phyloP scores from a whole-genome alignment of 73 alveolate species.

The Stentor coeruleus region DNA sequence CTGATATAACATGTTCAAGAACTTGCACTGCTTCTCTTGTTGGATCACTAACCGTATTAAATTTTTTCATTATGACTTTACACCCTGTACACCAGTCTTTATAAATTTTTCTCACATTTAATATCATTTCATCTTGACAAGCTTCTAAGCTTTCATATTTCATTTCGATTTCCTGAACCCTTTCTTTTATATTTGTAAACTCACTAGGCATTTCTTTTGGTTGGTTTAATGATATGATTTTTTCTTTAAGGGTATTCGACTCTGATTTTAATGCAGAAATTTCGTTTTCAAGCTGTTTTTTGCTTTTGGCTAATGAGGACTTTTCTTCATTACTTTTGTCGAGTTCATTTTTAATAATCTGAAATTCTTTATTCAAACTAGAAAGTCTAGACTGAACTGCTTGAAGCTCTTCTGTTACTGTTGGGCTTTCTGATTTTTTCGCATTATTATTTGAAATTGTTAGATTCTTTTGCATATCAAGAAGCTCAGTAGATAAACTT shows the following conservation, averaged over 20 bases:
- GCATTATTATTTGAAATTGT: not conserved
- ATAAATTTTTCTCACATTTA: not conserved
- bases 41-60: not conserved
- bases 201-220: not conserved
- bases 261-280: not conserved
- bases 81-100: conserved; percentile 9
- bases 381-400: not conserved
- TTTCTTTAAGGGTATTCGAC: not conserved
- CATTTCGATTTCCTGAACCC: not conserved
- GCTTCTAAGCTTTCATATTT: not conserved
- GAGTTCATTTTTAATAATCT: not conserved
- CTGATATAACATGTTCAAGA: not conserved
- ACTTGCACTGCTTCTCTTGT: not conserved
- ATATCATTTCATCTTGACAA: not conserved
- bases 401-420: not conserved
- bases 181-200: not conserved
- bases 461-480: not conserved
- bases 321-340: not conserved
- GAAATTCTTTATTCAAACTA: not conserved
- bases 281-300: not conserved
- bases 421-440: not conserved
- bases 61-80: not conserved
- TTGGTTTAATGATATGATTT: not conserved
- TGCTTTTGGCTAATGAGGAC: not conserved
- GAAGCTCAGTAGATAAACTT: conserved; percentile 9